These are phyloP conservation scores for Penicillium chermesinum DNA, from an alignment of 495 filamentous ascomycete genomes.

Conservation along the genomic window DNA sequence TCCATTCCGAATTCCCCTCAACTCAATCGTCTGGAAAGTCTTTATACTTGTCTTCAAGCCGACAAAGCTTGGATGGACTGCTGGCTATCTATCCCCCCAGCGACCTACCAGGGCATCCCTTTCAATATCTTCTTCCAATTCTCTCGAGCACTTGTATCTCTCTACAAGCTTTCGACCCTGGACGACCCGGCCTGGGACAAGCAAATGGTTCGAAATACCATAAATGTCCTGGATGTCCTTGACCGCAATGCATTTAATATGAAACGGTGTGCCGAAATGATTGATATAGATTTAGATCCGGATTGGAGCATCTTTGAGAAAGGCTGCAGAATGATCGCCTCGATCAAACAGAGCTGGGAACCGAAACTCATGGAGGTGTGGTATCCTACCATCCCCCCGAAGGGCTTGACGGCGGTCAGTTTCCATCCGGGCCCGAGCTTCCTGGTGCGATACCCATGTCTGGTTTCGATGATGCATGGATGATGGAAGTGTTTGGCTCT, in stretches of 20 bases:
- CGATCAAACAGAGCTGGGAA: constrained; percentile 21
- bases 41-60: constrained; percentile 31
- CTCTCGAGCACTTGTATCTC: constrained; percentile 30
- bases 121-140: constrained; percentile 38
- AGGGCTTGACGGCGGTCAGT: constrained; percentile 1
- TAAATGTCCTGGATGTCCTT: constrained; percentile 24
- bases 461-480: constrained; percentile 24
- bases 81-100: constrained; percentile 28
- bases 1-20: constrained; percentile 16
- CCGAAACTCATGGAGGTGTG: constrained; percentile 24
- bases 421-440: constrained; percentile 6
- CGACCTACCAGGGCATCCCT: constrained; percentile 30
- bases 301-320: constrained; percentile 20
- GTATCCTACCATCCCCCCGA: constrained; percentile 12
- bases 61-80: constrained; percentile 35
- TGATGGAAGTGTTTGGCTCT: constrained; percentile 23
- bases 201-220: constrained; percentile 24
- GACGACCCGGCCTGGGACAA: constrained; percentile 36
- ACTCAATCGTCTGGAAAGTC: constrained; percentile 28
- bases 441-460: constrained; percentile 7
- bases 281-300: not conserved
- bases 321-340: constrained; percentile 15
- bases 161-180: constrained; percentile 40
- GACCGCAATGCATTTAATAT: constrained; percentile 13
- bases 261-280: constrained; percentile 8